phyloP scores from a whole-genome alignment of 225 moss, liverwort and hornwort species.

The Physcomitrellopsis africana region DNA sequence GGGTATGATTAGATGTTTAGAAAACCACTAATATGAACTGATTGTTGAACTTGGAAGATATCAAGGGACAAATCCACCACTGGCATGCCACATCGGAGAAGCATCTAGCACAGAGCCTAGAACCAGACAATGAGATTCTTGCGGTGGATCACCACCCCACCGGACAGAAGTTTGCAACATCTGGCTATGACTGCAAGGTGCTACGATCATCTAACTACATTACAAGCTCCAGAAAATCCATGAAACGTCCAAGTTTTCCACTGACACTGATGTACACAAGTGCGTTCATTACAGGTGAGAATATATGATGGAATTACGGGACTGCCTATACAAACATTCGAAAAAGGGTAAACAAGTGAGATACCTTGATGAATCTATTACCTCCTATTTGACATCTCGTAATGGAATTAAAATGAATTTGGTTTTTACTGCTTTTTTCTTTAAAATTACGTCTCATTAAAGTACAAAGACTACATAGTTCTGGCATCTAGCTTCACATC shows the following conservation, averaged over 20 bases:
- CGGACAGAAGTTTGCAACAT: conserved; percentile 70
- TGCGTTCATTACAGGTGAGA: conserved; percentile 40
- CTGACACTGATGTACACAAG: background rate
- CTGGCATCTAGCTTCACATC: no score
- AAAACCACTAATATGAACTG: background rate
- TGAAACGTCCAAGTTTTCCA: background rate
- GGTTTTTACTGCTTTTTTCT: background rate
- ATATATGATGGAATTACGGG: conserved; percentile 70
- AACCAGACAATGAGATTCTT: conserved; percentile 63
- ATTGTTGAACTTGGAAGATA: conserved; percentile 46
- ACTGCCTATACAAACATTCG: conserved; percentile 49
- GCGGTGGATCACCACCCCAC: conserved; percentile 61
- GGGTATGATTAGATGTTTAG: no score
- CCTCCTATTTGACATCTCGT: background rate
- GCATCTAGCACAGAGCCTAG: conserved; percentile 55
- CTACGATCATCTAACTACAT: background rate
- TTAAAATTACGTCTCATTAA: no score
- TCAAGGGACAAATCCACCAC: conserved; percentile 69
- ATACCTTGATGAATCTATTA: conserved; percentile 15
- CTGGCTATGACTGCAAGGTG: conserved; percentile 79
- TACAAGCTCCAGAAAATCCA: no score
- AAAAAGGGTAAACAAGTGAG: conserved; percentile 66
- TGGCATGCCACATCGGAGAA: conserved; percentile 92
- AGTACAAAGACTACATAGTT: no score
- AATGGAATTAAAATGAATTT: no score